Evolutionary conservation across 345 rosid genomes (phyloP), one percentile per base, ranked within the genome.

Genomic region (Passiflora organensis): DNA sequence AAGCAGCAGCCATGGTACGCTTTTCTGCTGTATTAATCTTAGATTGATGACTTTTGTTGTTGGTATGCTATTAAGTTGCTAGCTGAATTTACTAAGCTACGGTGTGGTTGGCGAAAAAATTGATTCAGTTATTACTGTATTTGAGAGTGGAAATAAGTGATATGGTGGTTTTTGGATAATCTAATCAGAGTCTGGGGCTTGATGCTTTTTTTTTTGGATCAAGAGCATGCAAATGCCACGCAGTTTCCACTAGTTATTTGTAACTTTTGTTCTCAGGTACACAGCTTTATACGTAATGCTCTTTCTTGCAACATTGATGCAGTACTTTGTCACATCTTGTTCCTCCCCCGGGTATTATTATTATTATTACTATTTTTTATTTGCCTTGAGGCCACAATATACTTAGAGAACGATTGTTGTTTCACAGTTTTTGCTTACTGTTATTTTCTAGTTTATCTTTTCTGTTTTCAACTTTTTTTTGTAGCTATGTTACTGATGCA

Each of bases 301-400:
- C 64, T 78, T 79, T 59, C 62, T 72, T 47, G 76, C 64, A 4
- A 83, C 99, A 32, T 76, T 94, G 82, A 70, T 87, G 43, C 99
- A 85, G 63, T 94, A 94, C 68, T 89, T 94, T 49, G 22, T 83
- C 43, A 85, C 99, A 10, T 71, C 99, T 60, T 71, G 80, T 68
- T 80, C 97, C 68, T 89, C 99, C 51, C 99, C 99, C 15, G 97
- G 99, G 99, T 94, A 79, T 37, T 58, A 41, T 57, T 49, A 38
- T 46, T 34, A 50, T 41, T 13, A 15, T 45, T 15, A 43, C 13
- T n/a, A 28, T 28, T n/a, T 39, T 45, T 56, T 52, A 11, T 43
- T 55, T 47, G 6, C 3, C 9, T 55, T 17, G 15, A 25, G 37
- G 5, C n/a, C 25, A 22, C 11, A n/a, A 34, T 17, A 17, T 10